These are phyloP conservation scores for Xylariales sp. DNA, from an alignment of 2,329 filamentous ascomycete species.

Conservation along the genomic window DNA sequence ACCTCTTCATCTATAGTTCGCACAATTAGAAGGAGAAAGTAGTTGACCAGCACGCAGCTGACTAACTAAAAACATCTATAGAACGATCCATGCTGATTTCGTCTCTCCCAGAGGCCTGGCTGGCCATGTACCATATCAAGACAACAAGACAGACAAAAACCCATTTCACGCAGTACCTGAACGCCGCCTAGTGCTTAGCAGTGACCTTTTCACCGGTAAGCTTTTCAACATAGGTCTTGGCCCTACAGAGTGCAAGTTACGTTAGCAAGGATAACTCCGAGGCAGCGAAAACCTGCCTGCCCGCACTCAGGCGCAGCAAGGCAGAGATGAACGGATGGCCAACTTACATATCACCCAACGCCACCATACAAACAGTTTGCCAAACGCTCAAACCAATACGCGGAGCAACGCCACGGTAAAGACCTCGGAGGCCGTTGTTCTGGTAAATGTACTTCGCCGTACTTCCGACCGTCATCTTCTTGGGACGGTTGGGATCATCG, in stretches of 20 bases:
- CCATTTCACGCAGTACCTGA: slow-evolving; percentile 9
- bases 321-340: slow-evolving; percentile 11
- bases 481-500: slow-evolving; percentile 93
- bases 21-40: not conserved
- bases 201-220: slow-evolving; percentile 60
- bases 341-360: slow-evolving; percentile 91
- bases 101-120: not conserved
- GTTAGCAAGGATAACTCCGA: no score
- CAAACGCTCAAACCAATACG: slow-evolving; percentile 94
- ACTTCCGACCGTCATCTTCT: slow-evolving; percentile 97
- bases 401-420: slow-evolving; percentile 93
- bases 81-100: not conserved
- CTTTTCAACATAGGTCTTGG: slow-evolving; percentile 64
- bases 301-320: no score
- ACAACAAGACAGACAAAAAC: not conserved
- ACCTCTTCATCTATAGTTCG: not conserved
- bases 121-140: not conserved
- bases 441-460: slow-evolving; percentile 83
- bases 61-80: slow-evolving; percentile 2
- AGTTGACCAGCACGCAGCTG: not conserved
- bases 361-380: slow-evolving; percentile 99
- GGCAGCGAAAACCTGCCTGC: no score
- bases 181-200: slow-evolving; percentile 59
- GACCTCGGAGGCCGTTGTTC: slow-evolving; percentile 81
- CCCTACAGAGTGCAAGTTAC: slow-evolving; percentile 35